Conservation (phyloP, 768 basidiomycete species). For the Mycena albidolilacea region DNA sequence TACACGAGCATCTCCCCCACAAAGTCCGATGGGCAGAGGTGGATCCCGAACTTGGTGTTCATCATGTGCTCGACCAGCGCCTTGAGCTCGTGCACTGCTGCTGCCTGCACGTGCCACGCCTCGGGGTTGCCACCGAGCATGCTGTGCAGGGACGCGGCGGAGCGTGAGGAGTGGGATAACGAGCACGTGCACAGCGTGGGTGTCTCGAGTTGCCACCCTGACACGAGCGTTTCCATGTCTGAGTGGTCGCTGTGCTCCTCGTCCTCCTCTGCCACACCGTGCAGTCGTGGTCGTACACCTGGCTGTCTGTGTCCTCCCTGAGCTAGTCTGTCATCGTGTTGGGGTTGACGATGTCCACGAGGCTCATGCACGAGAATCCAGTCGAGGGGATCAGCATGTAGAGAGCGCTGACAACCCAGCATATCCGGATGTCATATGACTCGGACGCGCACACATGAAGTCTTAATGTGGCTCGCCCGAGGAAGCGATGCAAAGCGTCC, state of each 20-base stretch:
- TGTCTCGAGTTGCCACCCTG: slow-evolving; percentile 12
- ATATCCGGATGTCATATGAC: too few species aligned
- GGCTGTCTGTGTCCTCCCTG: slow-evolving; percentile 35
- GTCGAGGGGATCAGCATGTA: slow-evolving; percentile 28
- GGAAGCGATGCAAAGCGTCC: too few species aligned
- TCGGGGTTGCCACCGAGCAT: slow-evolving; percentile 14
- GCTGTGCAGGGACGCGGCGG: neutral
- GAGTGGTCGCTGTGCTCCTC: slow-evolving; percentile 30
- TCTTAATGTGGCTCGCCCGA: too few species aligned
- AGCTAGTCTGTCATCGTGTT: neutral
- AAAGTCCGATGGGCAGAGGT: slow-evolving; percentile 67
- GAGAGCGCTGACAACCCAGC: too few species aligned
- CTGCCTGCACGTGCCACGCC: slow-evolving; percentile 59
- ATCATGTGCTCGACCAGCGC: slow-evolving; percentile 74
- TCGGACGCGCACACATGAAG: too few species aligned
- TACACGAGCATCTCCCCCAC: slow-evolving; percentile 60
- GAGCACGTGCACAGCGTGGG: slow-evolving; percentile 9
- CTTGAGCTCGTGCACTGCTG: slow-evolving; percentile 66
- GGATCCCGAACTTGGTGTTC: slow-evolving; percentile 62
- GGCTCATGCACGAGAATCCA: slow-evolving; percentile 35
- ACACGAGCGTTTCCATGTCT: slow-evolving; percentile 34
- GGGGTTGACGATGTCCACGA: slow-evolving; percentile 30
- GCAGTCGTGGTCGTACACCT: slow-evolving; percentile 36
- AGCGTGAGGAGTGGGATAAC: slow-evolving; percentile 19
- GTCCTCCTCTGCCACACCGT: slow-evolving; percentile 32